Base-by-base conservation (phyloP, 2,329 filamentous ascomycete genomes). In the Pestalotiopsis sp. region DNA sequence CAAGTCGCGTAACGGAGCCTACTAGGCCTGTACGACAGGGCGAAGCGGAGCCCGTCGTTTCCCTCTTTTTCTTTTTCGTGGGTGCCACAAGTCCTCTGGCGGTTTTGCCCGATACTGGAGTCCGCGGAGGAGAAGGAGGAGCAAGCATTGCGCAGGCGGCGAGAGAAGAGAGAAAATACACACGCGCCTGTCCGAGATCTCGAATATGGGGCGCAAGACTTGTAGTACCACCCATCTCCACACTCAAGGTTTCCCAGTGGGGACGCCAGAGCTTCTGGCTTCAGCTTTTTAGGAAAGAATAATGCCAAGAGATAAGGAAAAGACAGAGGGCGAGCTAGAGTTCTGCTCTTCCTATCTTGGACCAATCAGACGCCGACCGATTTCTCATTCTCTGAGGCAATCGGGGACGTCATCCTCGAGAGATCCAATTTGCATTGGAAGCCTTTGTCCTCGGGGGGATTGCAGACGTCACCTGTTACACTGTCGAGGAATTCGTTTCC, bases 301-400 rank as follows among this genome's bases (percentile, higher is more conserved):
- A n/a, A 41, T n/a, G 61, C 61, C 61, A 58, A 56, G 64, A 66
- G 64, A 66, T 66, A 66, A 66, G 64, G 31, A 36, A 31, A 58
- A n/a, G 49, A 27, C 9, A 36, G 57, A 59, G n/a, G n/a, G 57
- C 23, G 23, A 59, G 20, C 14, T n/a, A 64, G 59, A 40, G 27
- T 38, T 20, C 38, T 27, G 27, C 23, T 64, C 38, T 58, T 31
- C 20, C 52, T 66, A 66, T 66, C 65, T 66, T 52, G 36, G 20
- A 38, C 73, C 73, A 74, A 74, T 74, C 52, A 73, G 69, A 41
- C 41, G 14, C 11, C 58, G 14, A 66, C 64, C 61, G 68, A 73
- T 74, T 74, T 73, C 71, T 74, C 73, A 74, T 74, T 71, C 68
- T 65, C 69, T 70, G 60, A 72, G 68, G 68, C 72, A 73, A 73